Conservation (phyloP, 208 protist species). For the Trypanosoma lewisi region DNA sequence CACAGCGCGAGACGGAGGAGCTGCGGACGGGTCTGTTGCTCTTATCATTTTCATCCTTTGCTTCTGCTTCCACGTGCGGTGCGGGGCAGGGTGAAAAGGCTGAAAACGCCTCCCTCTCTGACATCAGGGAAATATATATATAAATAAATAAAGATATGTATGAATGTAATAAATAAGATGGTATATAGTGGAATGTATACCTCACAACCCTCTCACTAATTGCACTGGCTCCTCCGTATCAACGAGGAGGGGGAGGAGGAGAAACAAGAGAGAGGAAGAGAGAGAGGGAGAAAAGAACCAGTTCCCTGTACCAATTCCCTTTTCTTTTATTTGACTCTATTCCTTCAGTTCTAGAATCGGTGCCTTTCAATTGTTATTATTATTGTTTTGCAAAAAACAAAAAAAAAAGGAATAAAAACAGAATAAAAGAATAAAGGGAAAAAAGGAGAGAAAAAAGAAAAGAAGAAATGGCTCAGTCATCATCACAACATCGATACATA, state of each 20-base stretch:
- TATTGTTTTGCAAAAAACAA: background rate
- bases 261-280: conserved; percentile 13
- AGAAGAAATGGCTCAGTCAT: background rate
- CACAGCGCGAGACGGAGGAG: conserved; percentile 30
- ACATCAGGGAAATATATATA: background rate
- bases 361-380: too few relatives aligned
- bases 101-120: background rate
- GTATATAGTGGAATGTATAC: too few relatives aligned
- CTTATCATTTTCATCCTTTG: background rate
- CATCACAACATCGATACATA: background rate
- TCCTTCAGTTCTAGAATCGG: background rate
- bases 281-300: conserved; percentile 10
- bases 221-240: too few relatives aligned
- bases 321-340: background rate
- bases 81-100: conserved; percentile 28
- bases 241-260: background rate
- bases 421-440: background rate
- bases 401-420: conserved; percentile 14
- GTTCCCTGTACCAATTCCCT: background rate
- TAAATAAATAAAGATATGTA: background rate
- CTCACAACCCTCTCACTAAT: background rate
- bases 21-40: conserved; percentile 35
- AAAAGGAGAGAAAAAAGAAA: background rate
- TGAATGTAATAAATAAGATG: too few relatives aligned
- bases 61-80: conserved; percentile 7